phyloP scores from a whole-genome alignment of 2,329 filamentous ascomycete genomes.

The Graphilbum sp. region DNA sequence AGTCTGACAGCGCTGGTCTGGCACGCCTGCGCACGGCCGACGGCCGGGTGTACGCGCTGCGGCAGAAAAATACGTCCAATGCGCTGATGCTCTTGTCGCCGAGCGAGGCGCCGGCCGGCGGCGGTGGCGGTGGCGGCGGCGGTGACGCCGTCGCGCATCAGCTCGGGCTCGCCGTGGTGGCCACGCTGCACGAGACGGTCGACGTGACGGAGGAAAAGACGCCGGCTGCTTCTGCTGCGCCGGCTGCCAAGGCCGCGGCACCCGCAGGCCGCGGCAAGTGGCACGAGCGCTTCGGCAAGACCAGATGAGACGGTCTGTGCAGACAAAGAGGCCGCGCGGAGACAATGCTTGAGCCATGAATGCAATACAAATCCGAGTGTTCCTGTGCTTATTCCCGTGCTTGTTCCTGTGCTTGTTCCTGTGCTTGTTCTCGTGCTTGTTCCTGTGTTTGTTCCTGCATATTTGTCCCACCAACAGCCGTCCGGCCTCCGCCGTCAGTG shows the following conservation, averaged over 20 bases:
- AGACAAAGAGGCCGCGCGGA: too few species aligned
- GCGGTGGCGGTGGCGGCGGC: constrained; percentile 5
- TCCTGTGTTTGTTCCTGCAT: too few species aligned
- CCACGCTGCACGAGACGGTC: constrained; percentile 44
- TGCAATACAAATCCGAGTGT: too few species aligned
- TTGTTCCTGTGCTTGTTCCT: too few species aligned
- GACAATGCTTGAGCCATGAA: too few species aligned
- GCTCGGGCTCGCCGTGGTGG: constrained; percentile 28
- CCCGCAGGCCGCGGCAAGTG: constrained; percentile 39
- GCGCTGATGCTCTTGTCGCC: constrained; percentile 39
- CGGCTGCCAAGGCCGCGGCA: background rate
- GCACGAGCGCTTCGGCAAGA: constrained; percentile 41
- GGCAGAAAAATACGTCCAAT: constrained; percentile 53
- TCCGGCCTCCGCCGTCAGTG: background rate
- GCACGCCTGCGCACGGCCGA: constrained; percentile 34
- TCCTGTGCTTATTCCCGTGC: too few species aligned
- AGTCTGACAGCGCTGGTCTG: constrained; percentile 32
- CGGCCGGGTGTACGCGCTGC: constrained; percentile 37
- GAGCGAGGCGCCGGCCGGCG: constrained; percentile 7
- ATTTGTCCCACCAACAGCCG: too few species aligned
- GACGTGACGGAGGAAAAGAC: constrained; percentile 32
- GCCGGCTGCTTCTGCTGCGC: background rate
- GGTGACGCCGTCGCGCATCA: constrained; percentile 6
- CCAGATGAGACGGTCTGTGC: constrained; percentile 18
- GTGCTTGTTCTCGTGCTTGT: too few species aligned